These are phyloP conservation scores for Zasmidium angulare DNA, from an alignment of 2,329 filamentous ascomycete genomes.

Conservation along the genomic window DNA sequence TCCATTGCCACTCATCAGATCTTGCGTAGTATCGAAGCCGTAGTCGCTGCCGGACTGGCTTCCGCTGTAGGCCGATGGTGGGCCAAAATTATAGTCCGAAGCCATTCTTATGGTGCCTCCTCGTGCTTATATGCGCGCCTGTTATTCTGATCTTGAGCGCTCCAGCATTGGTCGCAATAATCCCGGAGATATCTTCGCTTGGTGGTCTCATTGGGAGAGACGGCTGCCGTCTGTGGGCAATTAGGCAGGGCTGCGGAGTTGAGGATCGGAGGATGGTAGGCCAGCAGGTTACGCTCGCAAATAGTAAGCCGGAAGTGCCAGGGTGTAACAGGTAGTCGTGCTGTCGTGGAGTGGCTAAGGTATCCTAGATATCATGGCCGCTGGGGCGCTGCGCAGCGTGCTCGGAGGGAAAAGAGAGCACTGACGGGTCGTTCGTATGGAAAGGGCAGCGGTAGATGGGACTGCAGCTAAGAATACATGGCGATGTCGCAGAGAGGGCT, in stretches of 20 bases:
- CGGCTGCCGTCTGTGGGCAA: neutral
- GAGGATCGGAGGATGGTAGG: neutral
- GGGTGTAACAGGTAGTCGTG: neutral
- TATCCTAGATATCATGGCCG: neutral
- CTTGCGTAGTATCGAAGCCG: slow-evolving; percentile 27
- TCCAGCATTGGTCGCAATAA: neutral
- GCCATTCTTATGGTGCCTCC: slow-evolving; percentile 1
- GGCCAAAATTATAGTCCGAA: slow-evolving; percentile 20
- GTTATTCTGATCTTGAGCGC: neutral
- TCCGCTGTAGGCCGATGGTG: slow-evolving; percentile 25
- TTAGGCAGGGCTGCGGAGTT: neutral
- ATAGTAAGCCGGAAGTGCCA: neutral
- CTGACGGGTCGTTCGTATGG: neutral
- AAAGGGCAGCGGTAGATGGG: neutral
- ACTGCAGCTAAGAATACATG: neutral
- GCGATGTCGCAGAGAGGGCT: neutral
- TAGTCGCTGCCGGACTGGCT: slow-evolving; percentile 32
- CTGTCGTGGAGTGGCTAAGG: neutral
- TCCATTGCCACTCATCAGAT: slow-evolving; percentile 20
- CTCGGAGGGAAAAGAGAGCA: neutral
- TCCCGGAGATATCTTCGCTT: neutral
- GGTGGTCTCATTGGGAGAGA: slow-evolving; percentile 2
- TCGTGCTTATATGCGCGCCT: neutral
- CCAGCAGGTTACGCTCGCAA: neutral
- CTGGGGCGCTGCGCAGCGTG: neutral